phyloP scores from a whole-genome alignment of 768 basidiomycete genomes.

The Tubosaeta sp. region DNA sequence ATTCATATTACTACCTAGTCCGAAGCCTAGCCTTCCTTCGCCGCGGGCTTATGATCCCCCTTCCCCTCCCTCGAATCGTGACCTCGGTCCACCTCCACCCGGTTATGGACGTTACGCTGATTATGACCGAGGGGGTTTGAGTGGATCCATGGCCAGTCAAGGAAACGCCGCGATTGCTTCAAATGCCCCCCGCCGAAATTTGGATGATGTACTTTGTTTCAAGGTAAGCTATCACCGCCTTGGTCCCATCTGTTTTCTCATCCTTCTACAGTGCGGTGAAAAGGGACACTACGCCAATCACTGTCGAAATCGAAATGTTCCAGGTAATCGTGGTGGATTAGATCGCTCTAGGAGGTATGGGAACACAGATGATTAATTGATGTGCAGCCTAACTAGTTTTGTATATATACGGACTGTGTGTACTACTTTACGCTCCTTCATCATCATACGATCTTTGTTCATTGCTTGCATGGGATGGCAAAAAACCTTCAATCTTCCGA shows the following conservation, averaged over 20 bases:
- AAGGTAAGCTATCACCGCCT: slow-evolving; percentile 48
- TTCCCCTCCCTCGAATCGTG: slow-evolving; percentile 66
- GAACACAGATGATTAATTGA: slow-evolving; percentile 25
- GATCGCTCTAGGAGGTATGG: slow-evolving; percentile 43
- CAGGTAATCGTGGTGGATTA: slow-evolving; percentile 83
- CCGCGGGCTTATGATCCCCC: slow-evolving; percentile 76
- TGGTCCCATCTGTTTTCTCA: slow-evolving; percentile 1
- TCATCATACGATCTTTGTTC: background rate
- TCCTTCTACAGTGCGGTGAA: slow-evolving; percentile 65
- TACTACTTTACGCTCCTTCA: background rate
- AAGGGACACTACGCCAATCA: slow-evolving; percentile 95
- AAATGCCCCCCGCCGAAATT: slow-evolving; percentile 57
- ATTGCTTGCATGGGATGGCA: slow-evolving; percentile 76
- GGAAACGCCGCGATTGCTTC: slow-evolving; percentile 29
- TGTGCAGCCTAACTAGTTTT: background rate
- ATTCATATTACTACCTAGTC: slow-evolving; percentile 42
- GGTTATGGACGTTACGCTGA: slow-evolving; percentile 85
- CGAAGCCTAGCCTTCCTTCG: slow-evolving; percentile 68
- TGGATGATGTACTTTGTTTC: slow-evolving; percentile 84
- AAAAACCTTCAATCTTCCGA: slow-evolving; percentile 67
- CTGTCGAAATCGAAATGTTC: slow-evolving; percentile 86
- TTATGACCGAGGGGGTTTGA: slow-evolving; percentile 51
- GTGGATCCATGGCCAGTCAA: slow-evolving; percentile 24
- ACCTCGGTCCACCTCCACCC: slow-evolving; percentile 87
- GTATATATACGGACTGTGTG: background rate